phyloP scores from a whole-genome alignment of 1,284 basidiomycete species.

The Naganishia albida region DNA sequence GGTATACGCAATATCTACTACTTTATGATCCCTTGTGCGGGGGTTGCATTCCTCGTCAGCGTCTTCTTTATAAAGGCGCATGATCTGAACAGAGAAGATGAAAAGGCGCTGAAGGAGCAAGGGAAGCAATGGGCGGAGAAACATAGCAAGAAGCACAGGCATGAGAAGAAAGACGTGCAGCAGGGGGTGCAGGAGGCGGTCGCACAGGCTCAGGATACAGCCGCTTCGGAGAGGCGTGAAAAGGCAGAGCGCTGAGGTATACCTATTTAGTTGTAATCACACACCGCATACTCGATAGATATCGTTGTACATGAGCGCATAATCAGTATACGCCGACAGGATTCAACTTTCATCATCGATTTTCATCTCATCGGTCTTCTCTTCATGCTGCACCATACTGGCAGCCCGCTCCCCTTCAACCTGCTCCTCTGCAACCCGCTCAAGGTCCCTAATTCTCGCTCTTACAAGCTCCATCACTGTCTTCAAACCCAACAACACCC shows the following conservation, averaged over 20 bases:
- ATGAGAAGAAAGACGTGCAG: constrained; percentile 12
- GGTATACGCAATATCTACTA: constrained; percentile 48
- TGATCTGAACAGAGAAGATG: constrained; percentile 46
- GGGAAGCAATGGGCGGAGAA: constrained; percentile 48
- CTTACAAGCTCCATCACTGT: constrained; percentile 65
- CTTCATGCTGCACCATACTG: not conserved
- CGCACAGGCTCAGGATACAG: not conserved
- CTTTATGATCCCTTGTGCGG: constrained; percentile 45
- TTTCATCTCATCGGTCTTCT: not conserved
- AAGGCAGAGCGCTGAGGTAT: constrained; percentile 2
- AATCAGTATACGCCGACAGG: not conserved
- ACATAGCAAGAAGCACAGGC: constrained; percentile 37
- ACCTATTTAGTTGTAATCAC: not conserved
- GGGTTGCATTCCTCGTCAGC: constrained; percentile 43
- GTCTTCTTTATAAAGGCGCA: constrained; percentile 46
- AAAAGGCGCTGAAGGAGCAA: constrained; percentile 46
- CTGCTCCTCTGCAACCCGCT: not conserved
- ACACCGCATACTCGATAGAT: not conserved
- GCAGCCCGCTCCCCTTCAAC: not conserved
- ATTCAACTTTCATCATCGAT: no score
- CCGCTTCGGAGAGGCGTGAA: not conserved
- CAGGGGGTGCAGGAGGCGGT: not conserved
- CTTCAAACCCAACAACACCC: constrained; percentile 70
- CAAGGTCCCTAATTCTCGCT: constrained; percentile 50
- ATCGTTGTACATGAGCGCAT: not conserved